Evolutionary conservation across 345 rosid species (phyloP).

Genomic region (Murraya koenigii): DNA sequence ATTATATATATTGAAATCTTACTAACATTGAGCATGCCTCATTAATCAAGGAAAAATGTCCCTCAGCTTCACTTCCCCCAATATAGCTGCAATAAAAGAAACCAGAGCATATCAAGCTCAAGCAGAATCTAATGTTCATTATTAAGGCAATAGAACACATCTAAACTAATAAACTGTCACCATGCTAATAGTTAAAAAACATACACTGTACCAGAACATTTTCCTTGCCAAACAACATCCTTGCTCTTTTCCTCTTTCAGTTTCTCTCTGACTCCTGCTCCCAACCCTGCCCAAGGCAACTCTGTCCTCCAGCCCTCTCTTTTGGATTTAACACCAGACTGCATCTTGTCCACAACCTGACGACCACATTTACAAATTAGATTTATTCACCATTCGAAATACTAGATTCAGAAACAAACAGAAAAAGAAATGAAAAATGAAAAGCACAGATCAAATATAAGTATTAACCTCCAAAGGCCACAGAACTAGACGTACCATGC

Average conservation of each 20-base stretch:
- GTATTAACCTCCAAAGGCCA: neutral
- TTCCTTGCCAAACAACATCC: constrained; percentile 87
- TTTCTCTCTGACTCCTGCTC: constrained; percentile 53
- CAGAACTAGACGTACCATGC: neutral
- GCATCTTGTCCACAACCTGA: constrained; percentile 90
- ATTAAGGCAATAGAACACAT: neutral
- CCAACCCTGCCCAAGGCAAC: constrained; percentile 69
- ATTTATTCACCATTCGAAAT: neutral
- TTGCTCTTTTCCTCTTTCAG: constrained; percentile 73
- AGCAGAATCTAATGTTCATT: neutral
- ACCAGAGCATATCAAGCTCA: constrained; percentile 8
- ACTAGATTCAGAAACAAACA: neutral
- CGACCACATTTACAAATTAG: constrained; percentile 7
- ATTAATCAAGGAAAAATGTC: constrained; percentile 88
- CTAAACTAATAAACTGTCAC: neutral
- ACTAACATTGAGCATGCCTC: constrained; percentile 98
- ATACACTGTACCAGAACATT: constrained; percentile 99
- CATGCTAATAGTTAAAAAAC: constrained; percentile 36
- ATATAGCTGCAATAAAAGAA: constrained; percentile 60
- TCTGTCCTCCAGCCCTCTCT: constrained; percentile 57
- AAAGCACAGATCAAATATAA: constrained; percentile 1
- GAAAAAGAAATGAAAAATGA: neutral
- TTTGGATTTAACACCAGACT: constrained; percentile 73
- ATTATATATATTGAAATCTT: constrained; percentile 9
- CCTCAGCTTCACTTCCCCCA: constrained; percentile 84